phyloP scores from a whole-genome alignment of 1,284 basidiomycete species.

The Ustilago sp. region DNA sequence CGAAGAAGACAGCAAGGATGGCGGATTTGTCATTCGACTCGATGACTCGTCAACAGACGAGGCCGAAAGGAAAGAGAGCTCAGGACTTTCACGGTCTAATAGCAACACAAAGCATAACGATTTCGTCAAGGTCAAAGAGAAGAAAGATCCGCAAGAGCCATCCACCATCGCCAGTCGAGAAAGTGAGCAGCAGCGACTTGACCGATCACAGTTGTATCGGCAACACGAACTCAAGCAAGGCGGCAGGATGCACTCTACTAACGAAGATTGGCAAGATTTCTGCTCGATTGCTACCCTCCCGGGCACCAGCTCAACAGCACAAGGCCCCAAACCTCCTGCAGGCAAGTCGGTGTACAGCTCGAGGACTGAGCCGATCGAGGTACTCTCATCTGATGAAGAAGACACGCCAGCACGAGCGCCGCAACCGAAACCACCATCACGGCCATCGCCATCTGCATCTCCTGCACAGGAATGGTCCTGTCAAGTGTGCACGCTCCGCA shows the following conservation, averaged over 20 bases:
- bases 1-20: slow-evolving; percentile 23
- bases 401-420: background rate
- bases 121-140: slow-evolving; percentile 17
- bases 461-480: slow-evolving; percentile 27
- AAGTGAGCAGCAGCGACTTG: slow-evolving; percentile 32
- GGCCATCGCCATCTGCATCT: background rate
- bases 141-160: slow-evolving; percentile 13
- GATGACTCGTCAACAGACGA: slow-evolving; percentile 33
- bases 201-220: slow-evolving; percentile 37
- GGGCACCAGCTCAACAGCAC: slow-evolving; percentile 8
- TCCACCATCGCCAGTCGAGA: slow-evolving; percentile 43
- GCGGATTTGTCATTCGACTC: slow-evolving; percentile 28
- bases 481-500: slow-evolving; percentile 44
- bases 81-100: background rate
- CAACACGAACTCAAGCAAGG: slow-evolving; percentile 44
- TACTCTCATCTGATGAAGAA: slow-evolving; percentile 37
- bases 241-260: slow-evolving; percentile 27
- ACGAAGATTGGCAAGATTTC: slow-evolving; percentile 47
- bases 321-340: background rate
- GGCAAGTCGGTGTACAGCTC: background rate
- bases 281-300: slow-evolving; percentile 23
- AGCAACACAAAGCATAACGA: background rate
- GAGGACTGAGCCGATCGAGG: slow-evolving; percentile 26
- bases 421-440: background rate
- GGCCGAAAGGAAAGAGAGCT: background rate